Evolutionary conservation across 495 filamentous ascomycete genomes (phyloP).

Genomic region (Annulohypoxylon moriforme): DNA sequence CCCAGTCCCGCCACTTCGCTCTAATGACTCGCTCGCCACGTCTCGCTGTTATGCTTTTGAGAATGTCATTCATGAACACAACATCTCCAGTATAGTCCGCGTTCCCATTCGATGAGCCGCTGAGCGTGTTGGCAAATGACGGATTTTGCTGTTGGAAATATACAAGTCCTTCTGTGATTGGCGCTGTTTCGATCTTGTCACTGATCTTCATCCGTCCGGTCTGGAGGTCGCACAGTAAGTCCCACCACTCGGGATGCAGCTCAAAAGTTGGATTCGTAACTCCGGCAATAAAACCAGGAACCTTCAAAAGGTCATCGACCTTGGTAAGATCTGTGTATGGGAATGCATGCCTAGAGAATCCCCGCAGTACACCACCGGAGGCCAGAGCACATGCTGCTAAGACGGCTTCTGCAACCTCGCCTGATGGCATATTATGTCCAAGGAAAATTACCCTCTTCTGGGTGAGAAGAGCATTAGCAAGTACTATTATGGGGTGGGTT

Average conservation of each 20-base stretch:
- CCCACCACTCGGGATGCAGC: conserved; percentile 97
- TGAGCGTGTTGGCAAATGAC: conserved; percentile 60
- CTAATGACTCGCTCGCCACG: conserved; percentile 92
- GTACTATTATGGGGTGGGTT: conserved; percentile 81
- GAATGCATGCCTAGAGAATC: conserved; percentile 97
- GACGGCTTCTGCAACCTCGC: conserved; percentile 94
- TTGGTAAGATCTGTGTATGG: conserved; percentile 98
- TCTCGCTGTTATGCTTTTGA: conserved; percentile 82
- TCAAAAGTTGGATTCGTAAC: conserved; percentile 98
- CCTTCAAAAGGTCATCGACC: conserved; percentile 93
- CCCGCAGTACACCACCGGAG: conserved; percentile 92
- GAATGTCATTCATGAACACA: conserved; percentile 87
- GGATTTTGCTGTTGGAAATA: conserved; percentile 88
- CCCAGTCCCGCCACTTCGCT: conserved; percentile 89
- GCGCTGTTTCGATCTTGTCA: conserved; percentile 77
- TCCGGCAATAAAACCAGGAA: conserved; percentile 97
- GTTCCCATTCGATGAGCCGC: conserved; percentile 55
- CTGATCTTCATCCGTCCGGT: conserved; percentile 95
- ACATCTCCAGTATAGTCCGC: conserved; percentile 86
- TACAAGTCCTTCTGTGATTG: conserved; percentile 80
- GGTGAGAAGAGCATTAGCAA: conserved; percentile 86
- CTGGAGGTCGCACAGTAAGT: conserved; percentile 92
- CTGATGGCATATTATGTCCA: conserved; percentile 92
- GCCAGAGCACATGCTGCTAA: conserved; percentile 92
- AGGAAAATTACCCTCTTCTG: conserved; percentile 97